Base-by-base conservation (phyloP, 2,329 filamentous ascomycete genomes). In the Thermoascus crustaceus region DNA sequence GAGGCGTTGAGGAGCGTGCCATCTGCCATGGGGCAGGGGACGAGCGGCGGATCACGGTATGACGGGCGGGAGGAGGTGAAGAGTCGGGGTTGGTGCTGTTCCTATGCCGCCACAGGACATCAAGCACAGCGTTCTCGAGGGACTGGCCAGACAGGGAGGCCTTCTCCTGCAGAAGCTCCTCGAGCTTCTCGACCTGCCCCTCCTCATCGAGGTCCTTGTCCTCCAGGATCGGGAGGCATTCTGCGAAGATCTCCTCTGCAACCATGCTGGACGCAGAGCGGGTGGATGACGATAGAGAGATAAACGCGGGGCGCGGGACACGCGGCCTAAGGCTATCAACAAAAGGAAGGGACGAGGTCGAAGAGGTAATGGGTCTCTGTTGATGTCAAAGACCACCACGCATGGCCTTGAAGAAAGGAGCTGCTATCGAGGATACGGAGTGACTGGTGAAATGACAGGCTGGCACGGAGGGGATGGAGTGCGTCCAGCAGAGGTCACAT, bases 21-120 rank as follows among this genome's bases (percentile, higher is more conserved):
- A 79, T 72, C 55, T 89, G 86, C 89, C 91, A 96, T 30, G 89
- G 87, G 32, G 91, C 88, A 32, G 91, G 91, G 25, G 91, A 96
- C 7, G 85, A 80, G 41, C 88, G 80, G 47, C 91, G 85, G 51
- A 96, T 80, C 52, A 94, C 82, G 33, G 85, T 89, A 61, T 93
- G 83, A 47, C 87, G 81, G 54, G 85, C 80, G 7, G 84, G 80
- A 39, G 85, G 83, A 44, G 85, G 83, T 30, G 84, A 85, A 76
- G 73, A 73, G 44, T 78, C 75, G 42, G 51, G 35, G 29, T 46
- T 40, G 24, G 41, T 41, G 23, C 44, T 41, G 40, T 46, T 48
- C 29, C 56, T 48, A 41, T 58, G 53, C 37, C 55, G 52, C 88
- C 88, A 94, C 45, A 94, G 69, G 25, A 85, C 81, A 58, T 93